phyloP scores from a whole-genome alignment of 1,284 basidiomycete species.

The Coniferiporia weirii region DNA sequence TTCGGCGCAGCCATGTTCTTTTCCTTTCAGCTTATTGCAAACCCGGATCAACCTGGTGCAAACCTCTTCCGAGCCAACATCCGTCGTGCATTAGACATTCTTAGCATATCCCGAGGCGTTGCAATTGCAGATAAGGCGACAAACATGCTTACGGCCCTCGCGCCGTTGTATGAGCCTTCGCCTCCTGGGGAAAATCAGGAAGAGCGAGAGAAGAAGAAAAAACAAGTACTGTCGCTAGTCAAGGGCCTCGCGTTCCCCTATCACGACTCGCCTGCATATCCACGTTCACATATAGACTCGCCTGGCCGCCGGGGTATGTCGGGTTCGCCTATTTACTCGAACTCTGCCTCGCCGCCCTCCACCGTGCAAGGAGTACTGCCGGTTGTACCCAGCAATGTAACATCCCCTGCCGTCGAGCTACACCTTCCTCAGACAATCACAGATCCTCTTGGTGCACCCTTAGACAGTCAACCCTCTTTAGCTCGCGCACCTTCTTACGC shows the following conservation, averaged over 20 bases:
- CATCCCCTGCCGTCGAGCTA: conserved; percentile 3
- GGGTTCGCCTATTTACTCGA: conserved; percentile 6
- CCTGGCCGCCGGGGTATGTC: conserved; percentile 7
- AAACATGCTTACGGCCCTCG: conserved; percentile 60
- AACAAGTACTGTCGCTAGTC: conserved; percentile 55
- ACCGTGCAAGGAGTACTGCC: background rate
- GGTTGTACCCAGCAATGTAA: background rate
- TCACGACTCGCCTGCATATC: conserved; percentile 45
- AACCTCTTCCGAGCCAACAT: conserved; percentile 68
- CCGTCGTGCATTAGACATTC: conserved; percentile 56
- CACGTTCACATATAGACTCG: conserved; percentile 16
- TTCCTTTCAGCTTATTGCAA: conserved; percentile 75
- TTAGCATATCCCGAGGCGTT: conserved; percentile 57
- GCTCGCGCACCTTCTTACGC: conserved; percentile 10
- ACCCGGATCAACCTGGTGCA: conserved; percentile 71
- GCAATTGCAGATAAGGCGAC: conserved; percentile 68
- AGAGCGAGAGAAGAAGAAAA: conserved; percentile 54
- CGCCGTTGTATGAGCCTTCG: conserved; percentile 54
- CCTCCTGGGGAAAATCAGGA: conserved; percentile 37
- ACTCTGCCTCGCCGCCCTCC: conserved; percentile 7
- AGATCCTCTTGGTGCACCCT: background rate
- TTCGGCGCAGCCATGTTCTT: conserved; percentile 85
- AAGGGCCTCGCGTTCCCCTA: conserved; percentile 75
- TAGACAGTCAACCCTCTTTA: conserved; percentile 2
- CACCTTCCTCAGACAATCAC: conserved; percentile 9